A percentile compares a stretch with the other conserved stretches of the same genome.
These are phyloP conservation scores for Pseudopithomyces maydicus DNA, from an alignment of 2,329 filamentous ascomycete genomes.

Conservation along the genomic window DNA sequence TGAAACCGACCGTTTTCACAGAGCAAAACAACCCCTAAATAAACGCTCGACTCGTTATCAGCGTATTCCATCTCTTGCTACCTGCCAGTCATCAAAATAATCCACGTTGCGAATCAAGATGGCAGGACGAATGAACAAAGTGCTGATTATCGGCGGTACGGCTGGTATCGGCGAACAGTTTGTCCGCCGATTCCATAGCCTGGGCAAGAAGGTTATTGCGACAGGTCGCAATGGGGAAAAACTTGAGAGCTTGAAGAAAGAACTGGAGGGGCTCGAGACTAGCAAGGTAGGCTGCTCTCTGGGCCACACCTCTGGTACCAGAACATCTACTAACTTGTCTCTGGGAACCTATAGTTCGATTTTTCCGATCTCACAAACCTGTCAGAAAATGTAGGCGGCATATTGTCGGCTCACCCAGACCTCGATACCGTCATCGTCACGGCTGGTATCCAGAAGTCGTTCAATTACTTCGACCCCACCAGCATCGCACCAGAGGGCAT, in stretches of 20 bases:
- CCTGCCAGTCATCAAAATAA: too few species aligned
- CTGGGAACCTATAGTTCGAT: too few species aligned
- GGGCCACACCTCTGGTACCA: too few species aligned
- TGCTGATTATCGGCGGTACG: not conserved
- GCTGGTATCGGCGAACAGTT: not conserved
- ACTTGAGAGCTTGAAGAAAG: not conserved
- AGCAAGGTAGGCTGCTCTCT: conserved; percentile 1
- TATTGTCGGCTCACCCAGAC: not conserved
- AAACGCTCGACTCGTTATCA: too few species aligned
- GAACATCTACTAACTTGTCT: too few species aligned
- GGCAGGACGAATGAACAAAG: not conserved
- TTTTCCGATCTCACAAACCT: too few species aligned
- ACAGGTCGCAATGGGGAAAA: not conserved
- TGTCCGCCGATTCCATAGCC: not conserved
- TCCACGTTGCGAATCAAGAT: too few species aligned
- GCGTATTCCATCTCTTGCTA: too few species aligned
- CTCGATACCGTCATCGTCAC: conserved; percentile 12
- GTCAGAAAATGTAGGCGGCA: too few species aligned
- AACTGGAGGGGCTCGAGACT: conserved; percentile 6
- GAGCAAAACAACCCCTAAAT: too few species aligned
- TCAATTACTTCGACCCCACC: conserved; percentile 8
- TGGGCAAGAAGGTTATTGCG: not conserved
- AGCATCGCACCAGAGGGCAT: conserved; percentile 2
- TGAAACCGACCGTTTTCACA: too few species aligned
- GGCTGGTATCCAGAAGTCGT: conserved; percentile 9